Evolutionary conservation across 2,329 filamentous ascomycete genomes (phyloP).

Genomic region (Mariannaea elegans): DNA sequence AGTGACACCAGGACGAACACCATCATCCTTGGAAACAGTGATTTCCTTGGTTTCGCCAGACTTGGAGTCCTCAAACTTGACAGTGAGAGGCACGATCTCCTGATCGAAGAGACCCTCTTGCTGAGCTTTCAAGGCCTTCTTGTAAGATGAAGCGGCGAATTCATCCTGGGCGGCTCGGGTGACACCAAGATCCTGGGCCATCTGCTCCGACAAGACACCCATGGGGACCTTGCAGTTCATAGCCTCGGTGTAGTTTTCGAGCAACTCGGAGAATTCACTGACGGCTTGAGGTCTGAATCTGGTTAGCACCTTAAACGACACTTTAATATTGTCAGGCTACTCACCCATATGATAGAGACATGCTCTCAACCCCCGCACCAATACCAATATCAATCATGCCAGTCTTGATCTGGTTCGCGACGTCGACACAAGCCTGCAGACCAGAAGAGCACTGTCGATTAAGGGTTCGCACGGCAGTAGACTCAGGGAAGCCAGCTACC

Average conservation of each 20-base stretch:
- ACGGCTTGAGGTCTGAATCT: slow-evolving; percentile 78
- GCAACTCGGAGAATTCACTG: slow-evolving; percentile 88
- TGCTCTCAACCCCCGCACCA: slow-evolving; percentile 95
- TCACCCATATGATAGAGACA: slow-evolving; percentile 91
- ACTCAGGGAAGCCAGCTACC: slow-evolving; percentile 88
- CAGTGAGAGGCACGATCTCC: slow-evolving; percentile 87
- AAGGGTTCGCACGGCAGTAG: slow-evolving; percentile 83
- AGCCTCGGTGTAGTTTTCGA: slow-evolving; percentile 82
- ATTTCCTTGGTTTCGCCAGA: slow-evolving; percentile 84
- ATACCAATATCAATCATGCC: slow-evolving; percentile 97
- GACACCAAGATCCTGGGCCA: slow-evolving; percentile 87
- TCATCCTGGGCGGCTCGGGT: slow-evolving; percentile 79
- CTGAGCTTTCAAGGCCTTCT: slow-evolving; percentile 88
- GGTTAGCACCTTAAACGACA: slow-evolving; percentile 12
- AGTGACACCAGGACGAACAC: slow-evolving; percentile 85
- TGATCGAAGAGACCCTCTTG: slow-evolving; percentile 88
- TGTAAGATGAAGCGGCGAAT: slow-evolving; percentile 94
- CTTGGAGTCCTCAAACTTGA: slow-evolving; percentile 92
- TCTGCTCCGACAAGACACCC: slow-evolving; percentile 91
- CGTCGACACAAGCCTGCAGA: slow-evolving; percentile 90
- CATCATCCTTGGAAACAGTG: slow-evolving; percentile 86
- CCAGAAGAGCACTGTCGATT: slow-evolving; percentile 97
- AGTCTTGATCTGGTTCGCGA: slow-evolving; percentile 88
- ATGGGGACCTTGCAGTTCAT: slow-evolving; percentile 98
- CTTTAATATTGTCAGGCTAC: slow-evolving; percentile 37